A percentile compares a stretch with the other conserved stretches of the same genome.
Conservation (phyloP, 352 stramenopile genomes). For the Hyaloperonospora brassicae region DNA sequence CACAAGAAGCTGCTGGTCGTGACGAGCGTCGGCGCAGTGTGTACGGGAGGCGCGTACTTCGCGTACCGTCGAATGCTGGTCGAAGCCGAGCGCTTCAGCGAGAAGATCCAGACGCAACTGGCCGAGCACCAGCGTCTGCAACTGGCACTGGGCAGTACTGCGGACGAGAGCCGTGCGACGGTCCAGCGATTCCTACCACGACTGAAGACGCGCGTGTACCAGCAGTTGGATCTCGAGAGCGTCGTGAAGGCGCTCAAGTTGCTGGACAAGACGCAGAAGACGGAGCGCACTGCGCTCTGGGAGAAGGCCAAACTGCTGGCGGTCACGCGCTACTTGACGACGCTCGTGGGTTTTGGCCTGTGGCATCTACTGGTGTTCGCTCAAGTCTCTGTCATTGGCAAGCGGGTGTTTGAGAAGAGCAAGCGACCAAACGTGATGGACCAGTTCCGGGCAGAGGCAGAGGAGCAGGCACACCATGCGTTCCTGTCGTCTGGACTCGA, state of each 20-base stretch:
- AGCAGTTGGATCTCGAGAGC: conserved; percentile 56
- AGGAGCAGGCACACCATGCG: conserved; percentile 48
- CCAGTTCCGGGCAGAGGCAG: conserved; percentile 12
- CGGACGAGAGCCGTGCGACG: conserved; percentile 64
- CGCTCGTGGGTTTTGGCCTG: conserved; percentile 60
- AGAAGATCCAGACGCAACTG: conserved; percentile 66
- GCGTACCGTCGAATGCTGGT: conserved; percentile 52
- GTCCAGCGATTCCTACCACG: conserved; percentile 67
- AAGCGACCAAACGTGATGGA: conserved; percentile 6
- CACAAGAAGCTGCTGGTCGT: conserved; percentile 60
- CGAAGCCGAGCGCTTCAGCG: conserved; percentile 62
- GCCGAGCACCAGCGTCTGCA: conserved; percentile 69
- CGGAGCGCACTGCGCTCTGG: conserved; percentile 55
- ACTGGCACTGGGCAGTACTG: conserved; percentile 56
- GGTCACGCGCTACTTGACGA: conserved; percentile 66
- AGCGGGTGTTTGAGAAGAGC: conserved; percentile 66
- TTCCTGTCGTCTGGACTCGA: conserved; percentile 73
- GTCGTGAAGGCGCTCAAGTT: conserved; percentile 68
- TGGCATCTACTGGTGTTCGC: conserved; percentile 79
- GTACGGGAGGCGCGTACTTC: conserved; percentile 56
- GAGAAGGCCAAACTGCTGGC: conserved; percentile 64
- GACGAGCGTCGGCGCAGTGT: conserved; percentile 39
- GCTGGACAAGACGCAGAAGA: conserved; percentile 60
- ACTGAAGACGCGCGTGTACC: conserved; percentile 52
- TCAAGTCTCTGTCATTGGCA: conserved; percentile 69